phyloP scores from a whole-genome alignment of 2,329 filamentous ascomycete genomes.

The Nannizziopsis barbatae region DNA sequence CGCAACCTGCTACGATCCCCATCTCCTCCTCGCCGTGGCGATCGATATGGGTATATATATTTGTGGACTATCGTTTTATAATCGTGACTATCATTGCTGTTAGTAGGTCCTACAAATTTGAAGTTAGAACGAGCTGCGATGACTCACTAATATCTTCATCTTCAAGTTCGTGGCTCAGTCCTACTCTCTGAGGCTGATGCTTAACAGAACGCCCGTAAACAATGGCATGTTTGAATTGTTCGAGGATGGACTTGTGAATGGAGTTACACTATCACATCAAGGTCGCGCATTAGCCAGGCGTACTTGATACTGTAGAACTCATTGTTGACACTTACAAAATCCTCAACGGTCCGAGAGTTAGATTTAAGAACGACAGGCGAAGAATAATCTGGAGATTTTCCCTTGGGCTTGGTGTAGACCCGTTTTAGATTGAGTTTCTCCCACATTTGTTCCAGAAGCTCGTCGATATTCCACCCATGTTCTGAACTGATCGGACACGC shows the following conservation, averaged over 20 bases:
- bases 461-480: slow-evolving; percentile 95
- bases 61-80: slow-evolving; percentile 24
- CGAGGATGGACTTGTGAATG: slow-evolving; percentile 91
- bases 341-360: slow-evolving; percentile 78
- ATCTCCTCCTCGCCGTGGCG: no score
- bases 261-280: slow-evolving; percentile 62
- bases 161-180: slow-evolving; percentile 76
- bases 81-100: slow-evolving; percentile 23
- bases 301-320: background rate
- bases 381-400: slow-evolving; percentile 82
- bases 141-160: slow-evolving; percentile 92
- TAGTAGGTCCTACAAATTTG: background rate
- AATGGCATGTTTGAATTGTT: slow-evolving; percentile 89
- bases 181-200: slow-evolving; percentile 94
- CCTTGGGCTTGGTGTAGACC: slow-evolving; percentile 98
- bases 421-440: slow-evolving; percentile 83
- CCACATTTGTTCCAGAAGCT: slow-evolving; percentile 97
- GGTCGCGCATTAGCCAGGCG: slow-evolving; percentile 1
- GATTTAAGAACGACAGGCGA: slow-evolving; percentile 80
- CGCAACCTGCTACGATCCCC: background rate
- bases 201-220: slow-evolving; percentile 98
- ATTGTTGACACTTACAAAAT: slow-evolving; percentile 62
- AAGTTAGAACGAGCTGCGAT: background rate
- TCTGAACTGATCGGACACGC: slow-evolving; percentile 95
- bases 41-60: background rate